A percentile compares a stretch with the other conserved stretches of the same genome.
Evolutionary conservation across 768 basidiomycete species (phyloP).

Genomic region (Gyrodon lividus): DNA sequence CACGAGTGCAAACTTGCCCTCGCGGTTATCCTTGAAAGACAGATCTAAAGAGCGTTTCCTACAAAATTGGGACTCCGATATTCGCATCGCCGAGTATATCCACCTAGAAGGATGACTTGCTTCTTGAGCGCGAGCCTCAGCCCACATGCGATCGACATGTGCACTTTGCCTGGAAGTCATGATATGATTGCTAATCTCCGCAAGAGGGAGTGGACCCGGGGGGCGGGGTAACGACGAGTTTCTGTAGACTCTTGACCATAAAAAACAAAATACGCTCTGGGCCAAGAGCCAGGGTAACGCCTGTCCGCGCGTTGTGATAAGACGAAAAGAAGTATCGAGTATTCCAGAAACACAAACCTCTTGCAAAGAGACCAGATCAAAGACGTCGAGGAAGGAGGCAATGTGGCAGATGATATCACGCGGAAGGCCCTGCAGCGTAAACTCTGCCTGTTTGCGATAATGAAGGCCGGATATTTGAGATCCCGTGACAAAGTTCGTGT

Average conservation of each 20-base stretch:
- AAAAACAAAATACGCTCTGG: neutral
- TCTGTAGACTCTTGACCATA: neutral
- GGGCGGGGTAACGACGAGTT: neutral
- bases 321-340: neutral
- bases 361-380: neutral
- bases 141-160: neutral
- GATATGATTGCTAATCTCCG: neutral
- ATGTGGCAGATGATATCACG: neutral
- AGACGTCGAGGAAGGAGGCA: neutral
- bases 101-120: neutral
- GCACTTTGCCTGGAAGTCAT: neutral
- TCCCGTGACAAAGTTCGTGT: neutral
- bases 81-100: neutral
- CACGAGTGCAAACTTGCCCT: neutral
- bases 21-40: neutral
- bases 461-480: neutral
- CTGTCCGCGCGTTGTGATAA: neutral
- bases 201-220: neutral
- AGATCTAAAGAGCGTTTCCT: neutral
- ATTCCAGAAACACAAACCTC: neutral
- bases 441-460: neutral
- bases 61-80: neutral
- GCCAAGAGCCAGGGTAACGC: neutral
- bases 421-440: neutral
- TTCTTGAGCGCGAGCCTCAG: neutral